Evolutionary conservation across 768 basidiomycete genomes (phyloP), one percentile per base, ranked within the genome.

Genomic region (Thelephora ganbajun): DNA sequence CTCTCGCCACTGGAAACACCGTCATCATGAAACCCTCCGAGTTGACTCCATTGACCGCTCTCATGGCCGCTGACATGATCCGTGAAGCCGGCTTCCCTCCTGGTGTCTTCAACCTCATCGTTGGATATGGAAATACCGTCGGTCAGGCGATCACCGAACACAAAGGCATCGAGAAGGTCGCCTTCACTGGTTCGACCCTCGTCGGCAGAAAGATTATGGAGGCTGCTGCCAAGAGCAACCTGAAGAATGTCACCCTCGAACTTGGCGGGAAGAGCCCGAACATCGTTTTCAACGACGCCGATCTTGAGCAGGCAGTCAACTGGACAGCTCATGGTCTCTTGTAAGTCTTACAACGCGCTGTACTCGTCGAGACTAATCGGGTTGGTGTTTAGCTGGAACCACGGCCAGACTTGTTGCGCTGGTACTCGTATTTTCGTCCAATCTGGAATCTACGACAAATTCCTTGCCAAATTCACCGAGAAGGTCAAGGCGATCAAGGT

Each of bases 371-470:
- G 19, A 12, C 37, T 39, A 16, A 18, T 18, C 22, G 19, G n/a
- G 14, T 30, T 42, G 18, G 12, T 11, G 46, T 16, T 39, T 59
- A 83, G 79, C 65, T 78, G 65, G 65, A 85, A 84, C 56, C 73
- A 76, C 45, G 87, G 89, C 19, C 88, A 91, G 63, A 69, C 72
- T 13, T 91, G 89, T 66, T 77, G 76, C 53, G 86, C 86, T 11
- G 83, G 87, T 9, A 83, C 86, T 18, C 76, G 90, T 51, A 78
- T 91, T 56, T 89, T 73, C 57, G 84, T 92, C 4, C 88, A 91
- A 57, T 78, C 73, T 50, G 65, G 68, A 2, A 76, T 91, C 54
- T 90, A 91, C 65, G 87, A 91, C 61, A 61, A 77, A 52, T 90
- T 91, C 69, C 56, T 90, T 46, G 56, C 63, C 45, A 62, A 61